Evolutionary conservation across 352 stramenopile species (phyloP).

Genomic region (Peronospora tabacina): DNA sequence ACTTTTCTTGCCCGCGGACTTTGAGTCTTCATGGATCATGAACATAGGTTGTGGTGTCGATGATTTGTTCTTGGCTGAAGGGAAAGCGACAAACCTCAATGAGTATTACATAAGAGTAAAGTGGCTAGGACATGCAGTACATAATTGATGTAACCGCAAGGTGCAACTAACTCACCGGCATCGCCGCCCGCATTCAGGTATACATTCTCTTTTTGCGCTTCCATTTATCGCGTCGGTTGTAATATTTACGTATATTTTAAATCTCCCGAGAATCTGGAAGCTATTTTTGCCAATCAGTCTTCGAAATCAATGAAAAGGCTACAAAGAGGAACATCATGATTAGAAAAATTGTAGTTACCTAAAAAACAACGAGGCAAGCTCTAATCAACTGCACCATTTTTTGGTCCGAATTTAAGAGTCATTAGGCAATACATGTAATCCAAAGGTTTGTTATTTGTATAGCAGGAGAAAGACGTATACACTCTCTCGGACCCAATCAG

Average conservation of each 20-base stretch:
- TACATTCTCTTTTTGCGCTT: constrained; percentile 73
- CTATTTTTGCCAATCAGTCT: background rate
- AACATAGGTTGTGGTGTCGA: constrained; percentile 33
- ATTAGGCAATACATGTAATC: too few species aligned
- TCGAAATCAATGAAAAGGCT: background rate
- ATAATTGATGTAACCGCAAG: constrained; percentile 18
- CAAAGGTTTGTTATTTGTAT: too few species aligned
- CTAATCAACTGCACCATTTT: too few species aligned
- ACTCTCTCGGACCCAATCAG: too few species aligned
- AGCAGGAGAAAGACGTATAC: too few species aligned
- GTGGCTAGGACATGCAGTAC: background rate
- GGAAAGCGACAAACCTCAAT: background rate
- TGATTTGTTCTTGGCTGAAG: constrained; percentile 17
- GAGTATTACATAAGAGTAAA: background rate
- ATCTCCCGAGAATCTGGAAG: background rate
- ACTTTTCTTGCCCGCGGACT: constrained; percentile 29
- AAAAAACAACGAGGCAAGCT: too few species aligned
- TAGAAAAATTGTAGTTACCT: too few species aligned
- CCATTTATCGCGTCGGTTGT: constrained; percentile 23
- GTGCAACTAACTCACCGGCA: constrained; percentile 31
- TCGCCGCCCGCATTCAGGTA: constrained; percentile 21
- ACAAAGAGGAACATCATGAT: too few species aligned
- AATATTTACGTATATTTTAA: background rate
- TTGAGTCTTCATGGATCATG: constrained; percentile 35
- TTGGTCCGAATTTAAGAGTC: too few species aligned